Conservation (phyloP, 2,329 filamentous ascomycete species). For the Xylaria sp. region DNA sequence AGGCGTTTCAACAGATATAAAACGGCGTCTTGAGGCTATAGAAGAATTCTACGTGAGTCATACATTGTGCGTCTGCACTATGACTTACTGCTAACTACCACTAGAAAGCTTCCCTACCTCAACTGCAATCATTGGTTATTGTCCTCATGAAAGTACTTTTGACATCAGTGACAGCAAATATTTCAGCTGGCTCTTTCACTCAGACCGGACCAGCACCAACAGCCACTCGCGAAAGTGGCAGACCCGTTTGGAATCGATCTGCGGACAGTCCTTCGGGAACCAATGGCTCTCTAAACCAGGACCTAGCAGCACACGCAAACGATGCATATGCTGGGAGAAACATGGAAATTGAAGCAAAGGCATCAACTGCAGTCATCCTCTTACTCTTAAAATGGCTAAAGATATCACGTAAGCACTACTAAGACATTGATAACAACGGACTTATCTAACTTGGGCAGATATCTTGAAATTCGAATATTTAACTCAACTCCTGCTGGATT, state of each 20-base stretch:
- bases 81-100: slow-evolving; percentile 46
- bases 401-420: slow-evolving; percentile 77
- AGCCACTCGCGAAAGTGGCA: slow-evolving; percentile 55
- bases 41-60: slow-evolving; percentile 85
- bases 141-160: slow-evolving; percentile 90
- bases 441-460: slow-evolving; percentile 62
- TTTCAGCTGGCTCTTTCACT: slow-evolving; percentile 66
- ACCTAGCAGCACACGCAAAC: slow-evolving; percentile 67
- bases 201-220: slow-evolving; percentile 54
- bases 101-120: slow-evolving; percentile 79
- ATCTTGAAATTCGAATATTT: slow-evolving; percentile 96
- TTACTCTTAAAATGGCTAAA: slow-evolving; percentile 97
- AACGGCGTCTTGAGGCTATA: slow-evolving; percentile 77
- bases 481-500: slow-evolving; percentile 91
- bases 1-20: slow-evolving; percentile 63
- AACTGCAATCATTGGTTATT: slow-evolving; percentile 92
- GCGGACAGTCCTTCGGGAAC: slow-evolving; percentile 47
- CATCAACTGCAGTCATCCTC: slow-evolving; percentile 87
- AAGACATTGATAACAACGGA: not conserved
- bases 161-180: slow-evolving; percentile 86
- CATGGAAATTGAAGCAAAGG: slow-evolving; percentile 89
- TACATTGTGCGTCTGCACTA: slow-evolving; percentile 3
- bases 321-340: slow-evolving; percentile 80
- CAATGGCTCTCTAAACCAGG: slow-evolving; percentile 50
- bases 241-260: slow-evolving; percentile 48